Evolutionary conservation across 495 filamentous ascomycete species (phyloP).

Genomic region (Astrothelium macrocarpum): DNA sequence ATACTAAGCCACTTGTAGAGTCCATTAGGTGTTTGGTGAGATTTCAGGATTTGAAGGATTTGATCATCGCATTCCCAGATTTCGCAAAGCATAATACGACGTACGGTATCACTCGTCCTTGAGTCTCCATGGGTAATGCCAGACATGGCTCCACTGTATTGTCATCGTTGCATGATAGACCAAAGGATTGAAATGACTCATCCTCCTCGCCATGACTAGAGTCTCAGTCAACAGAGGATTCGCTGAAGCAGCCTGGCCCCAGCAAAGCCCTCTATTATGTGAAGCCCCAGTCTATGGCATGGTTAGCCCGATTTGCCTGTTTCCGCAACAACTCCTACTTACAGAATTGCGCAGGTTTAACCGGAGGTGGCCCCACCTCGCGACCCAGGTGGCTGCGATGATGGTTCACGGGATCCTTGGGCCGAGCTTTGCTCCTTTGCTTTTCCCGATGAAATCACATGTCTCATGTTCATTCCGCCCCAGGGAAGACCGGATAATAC

Average conservation of each 20-base stretch:
- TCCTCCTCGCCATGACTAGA: not conserved
- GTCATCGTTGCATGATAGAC: not conserved
- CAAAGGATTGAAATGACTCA: not conserved
- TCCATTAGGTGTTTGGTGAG: not conserved
- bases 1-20: not conserved
- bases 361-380: conserved; percentile 27
- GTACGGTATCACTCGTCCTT: not conserved
- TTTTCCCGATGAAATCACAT: conserved; percentile 46
- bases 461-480: conserved; percentile 49
- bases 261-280: conserved; percentile 31
- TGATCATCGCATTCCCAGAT: not conserved
- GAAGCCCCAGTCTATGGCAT: conserved; percentile 23
- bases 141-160: not conserved
- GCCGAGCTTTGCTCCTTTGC: conserved; percentile 30
- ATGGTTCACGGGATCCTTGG: conserved; percentile 18
- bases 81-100: not conserved
- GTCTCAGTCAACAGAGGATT: not conserved
- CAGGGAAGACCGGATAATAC: conserved; percentile 54
- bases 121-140: not conserved
- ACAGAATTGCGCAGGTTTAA: conserved; percentile 23
- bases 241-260: conserved; percentile 18
- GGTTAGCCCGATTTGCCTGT: not conserved
- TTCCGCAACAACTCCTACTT: conserved; percentile 9
- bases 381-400: conserved; percentile 20
- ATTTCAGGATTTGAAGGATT: not conserved